Evolutionary conservation across 2,329 filamentous ascomycete species (phyloP).

Genomic region (Microdochium bolleyi): DNA sequence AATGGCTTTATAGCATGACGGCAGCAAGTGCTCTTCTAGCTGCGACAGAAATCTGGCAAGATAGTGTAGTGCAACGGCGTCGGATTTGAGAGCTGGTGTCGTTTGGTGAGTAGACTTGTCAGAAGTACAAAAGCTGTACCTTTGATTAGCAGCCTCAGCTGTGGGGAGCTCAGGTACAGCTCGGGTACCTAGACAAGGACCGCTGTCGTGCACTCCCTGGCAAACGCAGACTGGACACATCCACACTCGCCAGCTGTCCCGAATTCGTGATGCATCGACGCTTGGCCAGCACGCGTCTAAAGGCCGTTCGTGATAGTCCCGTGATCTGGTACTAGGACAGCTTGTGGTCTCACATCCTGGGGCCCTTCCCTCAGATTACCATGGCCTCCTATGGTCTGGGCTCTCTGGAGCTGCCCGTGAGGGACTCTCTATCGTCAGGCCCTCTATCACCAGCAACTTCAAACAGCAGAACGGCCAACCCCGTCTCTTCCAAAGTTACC

Average conservation of each 20-base stretch:
- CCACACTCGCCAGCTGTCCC: background rate
- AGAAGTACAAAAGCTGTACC: too few relatives aligned
- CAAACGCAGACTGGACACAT: background rate
- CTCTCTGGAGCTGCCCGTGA: conserved; percentile 15
- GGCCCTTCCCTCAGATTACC: conserved; percentile 1
- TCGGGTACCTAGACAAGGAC: too few relatives aligned
- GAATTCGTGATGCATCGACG: background rate
- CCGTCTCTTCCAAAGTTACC: conserved; percentile 74
- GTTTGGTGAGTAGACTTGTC: too few relatives aligned
- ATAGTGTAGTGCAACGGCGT: too few relatives aligned
- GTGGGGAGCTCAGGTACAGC: too few relatives aligned
- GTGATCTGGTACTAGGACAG: background rate
- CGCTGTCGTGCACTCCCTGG: too few relatives aligned
- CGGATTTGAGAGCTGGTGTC: too few relatives aligned
- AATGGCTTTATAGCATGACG: too few relatives aligned
- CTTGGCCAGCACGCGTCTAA: background rate
- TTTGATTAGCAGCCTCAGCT: too few relatives aligned
- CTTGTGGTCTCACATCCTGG: background rate
- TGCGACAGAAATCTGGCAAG: too few relatives aligned
- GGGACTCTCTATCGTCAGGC: conserved; percentile 15
- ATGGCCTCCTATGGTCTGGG: conserved; percentile 20
- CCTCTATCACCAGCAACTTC: conserved; percentile 22
- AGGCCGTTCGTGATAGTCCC: background rate
- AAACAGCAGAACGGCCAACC: conserved; percentile 42
- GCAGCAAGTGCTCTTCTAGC: too few relatives aligned